Conservation (phyloP, 768 basidiomycete genomes). For the Amanita jacksonii region DNA sequence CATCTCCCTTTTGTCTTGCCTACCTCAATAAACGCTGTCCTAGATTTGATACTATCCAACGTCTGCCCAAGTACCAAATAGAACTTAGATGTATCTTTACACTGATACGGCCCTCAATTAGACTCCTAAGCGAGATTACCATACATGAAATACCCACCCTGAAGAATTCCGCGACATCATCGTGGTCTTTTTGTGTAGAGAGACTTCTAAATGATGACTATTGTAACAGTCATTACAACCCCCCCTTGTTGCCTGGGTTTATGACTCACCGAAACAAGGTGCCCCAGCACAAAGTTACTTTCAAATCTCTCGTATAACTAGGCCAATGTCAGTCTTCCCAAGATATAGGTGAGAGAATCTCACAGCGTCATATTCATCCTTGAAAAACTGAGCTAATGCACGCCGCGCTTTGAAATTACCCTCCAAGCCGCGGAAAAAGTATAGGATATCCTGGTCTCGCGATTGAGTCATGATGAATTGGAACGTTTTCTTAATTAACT, state of each 20-base stretch:
- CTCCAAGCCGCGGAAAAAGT: constrained; percentile 53
- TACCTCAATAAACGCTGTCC: constrained; percentile 55
- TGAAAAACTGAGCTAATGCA: constrained; percentile 50
- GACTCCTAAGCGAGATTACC: too few species aligned
- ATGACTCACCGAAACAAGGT: constrained; percentile 42
- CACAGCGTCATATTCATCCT: constrained; percentile 58
- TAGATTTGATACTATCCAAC: constrained; percentile 57
- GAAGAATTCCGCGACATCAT: constrained; percentile 63
- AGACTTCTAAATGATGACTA: constrained; percentile 35
- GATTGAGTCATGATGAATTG: constrained; percentile 44
- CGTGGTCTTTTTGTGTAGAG: constrained; percentile 58
- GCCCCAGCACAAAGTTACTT: constrained; percentile 52
- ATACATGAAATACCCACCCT: constrained; percentile 33
- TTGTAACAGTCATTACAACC: not conserved
- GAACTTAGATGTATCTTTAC: constrained; percentile 64
- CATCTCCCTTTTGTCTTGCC: constrained; percentile 6
- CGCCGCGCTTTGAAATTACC: constrained; percentile 48
- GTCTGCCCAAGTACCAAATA: constrained; percentile 54
- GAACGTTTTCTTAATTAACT: constrained; percentile 53
- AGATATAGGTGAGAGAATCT: constrained; percentile 16
- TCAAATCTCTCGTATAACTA: constrained; percentile 62
- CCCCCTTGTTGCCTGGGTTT: not conserved
- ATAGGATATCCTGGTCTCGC: constrained; percentile 51
- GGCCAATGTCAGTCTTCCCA: not conserved
- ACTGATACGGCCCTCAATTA: constrained; percentile 28